phyloP scores from a whole-genome alignment of 2,329 filamentous ascomycete genomes.

The Aspergillus ustus region DNA sequence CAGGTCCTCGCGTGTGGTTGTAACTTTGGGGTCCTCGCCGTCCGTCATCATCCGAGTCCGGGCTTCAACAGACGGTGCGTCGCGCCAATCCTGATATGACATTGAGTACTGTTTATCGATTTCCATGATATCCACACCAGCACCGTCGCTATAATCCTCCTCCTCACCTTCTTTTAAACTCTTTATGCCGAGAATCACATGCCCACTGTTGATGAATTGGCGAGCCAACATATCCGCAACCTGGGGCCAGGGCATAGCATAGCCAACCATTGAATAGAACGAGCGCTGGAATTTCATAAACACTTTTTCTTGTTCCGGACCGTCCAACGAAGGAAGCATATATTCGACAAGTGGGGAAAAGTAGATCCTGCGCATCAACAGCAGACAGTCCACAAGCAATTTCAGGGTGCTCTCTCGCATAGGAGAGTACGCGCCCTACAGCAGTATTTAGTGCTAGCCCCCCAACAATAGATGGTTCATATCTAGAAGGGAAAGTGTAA shows the following conservation, averaged over 20 bases:
- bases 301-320: constrained; percentile 32
- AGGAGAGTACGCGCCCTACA: constrained; percentile 25
- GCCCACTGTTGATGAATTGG: constrained; percentile 50
- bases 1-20: constrained; percentile 39
- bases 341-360: constrained; percentile 41
- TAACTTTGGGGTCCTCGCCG: constrained; percentile 33
- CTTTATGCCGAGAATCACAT: constrained; percentile 48
- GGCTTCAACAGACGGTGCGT: constrained; percentile 34
- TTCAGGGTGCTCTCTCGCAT: constrained; percentile 25
- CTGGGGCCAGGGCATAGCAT: constrained; percentile 48
- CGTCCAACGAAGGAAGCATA: constrained; percentile 35
- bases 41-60: constrained; percentile 41
- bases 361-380: constrained; percentile 43
- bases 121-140: constrained; percentile 41
- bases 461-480: neutral
- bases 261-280: constrained; percentile 54
- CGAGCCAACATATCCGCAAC: constrained; percentile 51
- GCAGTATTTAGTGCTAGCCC: constrained; percentile 28
- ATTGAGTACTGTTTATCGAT: constrained; percentile 42
- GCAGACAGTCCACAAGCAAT: constrained; percentile 40
- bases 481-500: neutral
- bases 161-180: constrained; percentile 32
- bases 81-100: constrained; percentile 44
- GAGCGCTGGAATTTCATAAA: constrained; percentile 46
- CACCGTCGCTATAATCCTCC: constrained; percentile 21